phyloP scores from a whole-genome alignment of 768 basidiomycete genomes.

The Mycena albidolilacea region DNA sequence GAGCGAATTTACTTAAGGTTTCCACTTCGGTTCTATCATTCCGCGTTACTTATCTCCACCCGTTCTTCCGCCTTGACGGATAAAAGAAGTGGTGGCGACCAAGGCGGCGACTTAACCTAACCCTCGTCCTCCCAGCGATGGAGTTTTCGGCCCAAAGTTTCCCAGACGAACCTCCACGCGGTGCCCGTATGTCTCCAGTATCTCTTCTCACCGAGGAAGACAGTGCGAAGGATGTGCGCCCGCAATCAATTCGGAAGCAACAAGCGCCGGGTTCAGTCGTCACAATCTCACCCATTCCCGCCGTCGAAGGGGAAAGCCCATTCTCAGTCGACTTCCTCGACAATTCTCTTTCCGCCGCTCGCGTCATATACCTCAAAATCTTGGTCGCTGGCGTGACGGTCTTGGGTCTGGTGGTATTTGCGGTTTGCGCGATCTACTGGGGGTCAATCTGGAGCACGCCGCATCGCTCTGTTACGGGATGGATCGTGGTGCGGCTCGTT shows the following conservation, averaged over 20 bases:
- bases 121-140: too few relatives aligned
- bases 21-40: too few relatives aligned
- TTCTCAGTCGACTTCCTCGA: constrained; percentile 49
- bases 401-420: constrained; percentile 61
- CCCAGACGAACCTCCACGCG: background rate
- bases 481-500: constrained; percentile 66
- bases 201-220: background rate
- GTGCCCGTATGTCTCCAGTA: background rate
- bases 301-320: constrained; percentile 8
- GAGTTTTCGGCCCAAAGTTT: background rate
- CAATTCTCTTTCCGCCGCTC: constrained; percentile 45
- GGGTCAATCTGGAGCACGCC: constrained; percentile 59
- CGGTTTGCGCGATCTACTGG: constrained; percentile 73
- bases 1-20: too few relatives aligned
- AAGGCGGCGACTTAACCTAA: too few relatives aligned
- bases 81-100: too few relatives aligned
- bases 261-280: background rate
- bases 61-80: too few relatives aligned
- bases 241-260: background rate
- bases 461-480: constrained; percentile 61
- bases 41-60: too few relatives aligned
- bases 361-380: constrained; percentile 62
- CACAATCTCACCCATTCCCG: background rate
- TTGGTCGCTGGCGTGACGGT: constrained; percentile 54
- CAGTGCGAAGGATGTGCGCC: background rate